These are phyloP conservation scores for Angomonas desouzai DNA, from an alignment of 208 protist species.

Conservation along the genomic window DNA sequence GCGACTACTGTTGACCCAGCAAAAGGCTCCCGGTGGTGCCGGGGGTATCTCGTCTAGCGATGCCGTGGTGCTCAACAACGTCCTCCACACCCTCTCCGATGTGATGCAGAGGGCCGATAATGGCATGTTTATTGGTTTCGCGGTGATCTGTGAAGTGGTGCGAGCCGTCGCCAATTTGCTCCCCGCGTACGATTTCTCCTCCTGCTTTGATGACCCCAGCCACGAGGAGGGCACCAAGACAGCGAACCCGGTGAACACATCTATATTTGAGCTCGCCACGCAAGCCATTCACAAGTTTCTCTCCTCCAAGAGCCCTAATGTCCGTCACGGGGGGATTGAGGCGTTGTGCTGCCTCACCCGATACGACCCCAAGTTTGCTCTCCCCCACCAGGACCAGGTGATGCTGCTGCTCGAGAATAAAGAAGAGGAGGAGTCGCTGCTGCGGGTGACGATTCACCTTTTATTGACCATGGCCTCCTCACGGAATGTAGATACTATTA, in stretches of 20 bases:
- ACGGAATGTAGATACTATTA: constrained; percentile 3
- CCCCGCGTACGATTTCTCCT: constrained; percentile 38
- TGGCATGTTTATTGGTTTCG: constrained; percentile 87
- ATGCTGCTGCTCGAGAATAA: constrained; percentile 43
- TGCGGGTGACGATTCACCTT: constrained; percentile 4
- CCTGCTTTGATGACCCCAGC: constrained; percentile 3
- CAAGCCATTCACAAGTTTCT: constrained; percentile 76
- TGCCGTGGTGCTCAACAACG: constrained; percentile 26
- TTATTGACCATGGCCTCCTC: constrained; percentile 3
- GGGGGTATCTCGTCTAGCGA: constrained; percentile 33
- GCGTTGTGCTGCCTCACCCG: constrained; percentile 89
- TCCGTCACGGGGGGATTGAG: constrained; percentile 94
- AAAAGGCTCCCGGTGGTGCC: too few species aligned
- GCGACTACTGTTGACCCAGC: neutral
- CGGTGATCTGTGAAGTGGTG: constrained; percentile 86
- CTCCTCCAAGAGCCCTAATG: constrained; percentile 83
- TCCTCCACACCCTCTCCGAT: constrained; percentile 79
- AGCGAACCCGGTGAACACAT: constrained; percentile 7
- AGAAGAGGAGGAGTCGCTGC: neutral
- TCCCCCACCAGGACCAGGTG: constrained; percentile 90
- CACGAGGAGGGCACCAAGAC: neutral
- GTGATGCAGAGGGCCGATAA: constrained; percentile 87
- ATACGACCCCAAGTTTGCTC: constrained; percentile 82
- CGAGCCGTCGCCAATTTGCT: constrained; percentile 87
- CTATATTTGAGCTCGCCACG: constrained; percentile 79